Percentiles rank a stretch among this genome's conserved stretches.
Evolutionary conservation across 495 filamentous ascomycete species (phyloP).

Genomic region (Lepraria neglecta): DNA sequence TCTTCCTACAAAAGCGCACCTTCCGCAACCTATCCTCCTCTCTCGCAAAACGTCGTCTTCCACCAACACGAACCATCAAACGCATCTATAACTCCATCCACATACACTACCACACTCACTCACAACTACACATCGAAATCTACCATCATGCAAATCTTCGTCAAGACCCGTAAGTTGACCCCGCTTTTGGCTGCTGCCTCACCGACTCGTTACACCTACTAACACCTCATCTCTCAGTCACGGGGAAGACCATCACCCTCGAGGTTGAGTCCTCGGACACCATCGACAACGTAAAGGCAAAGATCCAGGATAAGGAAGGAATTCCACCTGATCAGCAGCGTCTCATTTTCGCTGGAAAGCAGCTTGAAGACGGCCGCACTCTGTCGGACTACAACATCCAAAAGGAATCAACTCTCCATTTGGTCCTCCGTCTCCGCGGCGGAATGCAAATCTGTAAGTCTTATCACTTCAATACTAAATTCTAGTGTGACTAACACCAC

Average conservation of each 20-base stretch:
- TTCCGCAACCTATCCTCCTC: slow-evolving; percentile 16
- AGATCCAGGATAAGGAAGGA: slow-evolving; percentile 99
- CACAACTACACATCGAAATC: slow-evolving; percentile 13
- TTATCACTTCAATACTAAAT: slow-evolving; percentile 22
- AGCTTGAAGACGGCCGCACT: slow-evolving; percentile 94
- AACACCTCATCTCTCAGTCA: slow-evolving; percentile 49
- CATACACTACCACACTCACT: slow-evolving; percentile 21
- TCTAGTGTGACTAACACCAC: slow-evolving; percentile 23
- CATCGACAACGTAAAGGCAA: slow-evolving; percentile 98
- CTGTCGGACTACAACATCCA: slow-evolving; percentile 98
- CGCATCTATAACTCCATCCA: slow-evolving; percentile 8
- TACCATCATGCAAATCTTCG: slow-evolving; percentile 85
- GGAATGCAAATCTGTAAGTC: slow-evolving; percentile 95
- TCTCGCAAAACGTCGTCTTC: slow-evolving; percentile 25
- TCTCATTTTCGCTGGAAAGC: slow-evolving; percentile 97
- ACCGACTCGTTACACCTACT: slow-evolving; percentile 20
- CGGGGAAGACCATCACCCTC: slow-evolving; percentile 98
- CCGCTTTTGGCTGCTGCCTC: slow-evolving; percentile 23
- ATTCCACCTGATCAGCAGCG: slow-evolving; percentile 98
- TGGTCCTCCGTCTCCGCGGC: slow-evolving; percentile 95
- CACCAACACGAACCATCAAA: slow-evolving; percentile 13
- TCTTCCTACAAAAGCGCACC: slow-evolving; percentile 23
- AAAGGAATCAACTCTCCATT: slow-evolving; percentile 92
- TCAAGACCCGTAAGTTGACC: slow-evolving; percentile 78
- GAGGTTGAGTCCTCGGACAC: slow-evolving; percentile 98